Base-by-base conservation (phyloP, 805 yeast genomes). In the Suhomyces vadensis region DNA sequence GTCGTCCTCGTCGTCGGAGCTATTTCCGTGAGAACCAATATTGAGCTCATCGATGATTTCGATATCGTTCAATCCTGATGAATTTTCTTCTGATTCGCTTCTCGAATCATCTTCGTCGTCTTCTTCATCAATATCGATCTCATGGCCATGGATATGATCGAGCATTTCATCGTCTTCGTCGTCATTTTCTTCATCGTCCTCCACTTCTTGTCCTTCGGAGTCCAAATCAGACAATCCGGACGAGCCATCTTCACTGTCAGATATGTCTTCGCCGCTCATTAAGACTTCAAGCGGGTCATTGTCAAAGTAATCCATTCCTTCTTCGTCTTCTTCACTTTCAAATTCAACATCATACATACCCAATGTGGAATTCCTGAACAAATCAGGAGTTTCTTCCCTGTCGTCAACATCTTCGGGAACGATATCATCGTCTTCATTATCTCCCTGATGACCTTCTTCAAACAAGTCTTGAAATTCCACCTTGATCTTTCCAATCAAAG, bases 301-400 rank as follows among this genome's bases (percentile, higher is more conserved):
- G 13, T 63, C 67, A 31, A 60, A 63, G 37, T 57, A 64, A 20
- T 74, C 79, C 20, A 71, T 75, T 31, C 74, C 81, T 19, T 71
- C 78, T n/a, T 71, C 79, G 19, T 71, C 78, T 8, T 71, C 79
- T 25, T 82, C 85, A 35, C 79, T 78, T 50, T 81, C 85, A 26
- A 78, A 75, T 41, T 84, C 94, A 31, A 87, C 83, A 54, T 92
- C 97, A 60, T 85, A 92, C 95, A 92, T 91, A 1, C 97, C 97
- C 31, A 92, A 71, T 0, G 97, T 87, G 0, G 97, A 91, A 59
- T 94, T 91, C 31, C 85, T 73, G 63, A 92, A 82, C 56, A 91
- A 70, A 60, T 91, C 91, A 0, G 95, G 90, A 0, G 90, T 79
- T 42, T 88, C 92, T 42, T 85, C 95, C 23, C 75, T 59, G 22